Base-by-base conservation (phyloP, 495 filamentous ascomycete genomes). In the Talaromyces thailandensis region DNA sequence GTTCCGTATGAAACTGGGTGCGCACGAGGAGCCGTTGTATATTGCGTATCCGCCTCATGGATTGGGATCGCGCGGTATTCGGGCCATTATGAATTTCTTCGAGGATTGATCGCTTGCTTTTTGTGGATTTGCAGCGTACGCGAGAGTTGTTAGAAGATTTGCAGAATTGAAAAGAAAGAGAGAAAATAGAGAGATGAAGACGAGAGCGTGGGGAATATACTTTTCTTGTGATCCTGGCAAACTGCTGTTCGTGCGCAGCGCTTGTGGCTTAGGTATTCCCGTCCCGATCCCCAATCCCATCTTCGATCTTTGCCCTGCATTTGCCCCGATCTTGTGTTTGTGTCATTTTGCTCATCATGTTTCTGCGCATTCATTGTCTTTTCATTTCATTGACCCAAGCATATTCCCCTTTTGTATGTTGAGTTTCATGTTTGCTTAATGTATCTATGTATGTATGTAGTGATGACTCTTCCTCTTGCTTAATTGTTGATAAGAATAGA, bases 1-100 rank as follows among this genome's bases (percentile, higher is more conserved):
- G 71, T 94, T 95, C 76, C 77, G 90, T 48, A 86, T 91, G 75
- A 95, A 95, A 79, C 82, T 95, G 71, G 90, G 90, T 31, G 88
- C 86, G 4, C 67, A 76, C 66, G 88, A 93, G 61, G 90, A 93
- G 55, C 82, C 87, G 52, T 83, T 90, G 25, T 96, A 88, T 69
- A 88, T 95, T 64, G 86, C 87, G 65, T 93, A 94, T 71, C 91
- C 90, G 11, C 83, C 86, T 28, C 86, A 91, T 73, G 90, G 91
- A 1, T 75, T 94, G 23, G 91, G 90, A 0, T 86, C 90, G 3
- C 84, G 82, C 61, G 90, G 89, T 16, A 86, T 86, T 37, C 81
- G 86, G 66, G 91, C 91, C 3, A 75, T 94, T 61, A 78, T 94
- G 71, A 86, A 87, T 63, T 93, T 94, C 73, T 93, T 93, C 68